Evolutionary conservation across 768 basidiomycete genomes (phyloP).

Genomic region (Leucosporidium creatinivorum): DNA sequence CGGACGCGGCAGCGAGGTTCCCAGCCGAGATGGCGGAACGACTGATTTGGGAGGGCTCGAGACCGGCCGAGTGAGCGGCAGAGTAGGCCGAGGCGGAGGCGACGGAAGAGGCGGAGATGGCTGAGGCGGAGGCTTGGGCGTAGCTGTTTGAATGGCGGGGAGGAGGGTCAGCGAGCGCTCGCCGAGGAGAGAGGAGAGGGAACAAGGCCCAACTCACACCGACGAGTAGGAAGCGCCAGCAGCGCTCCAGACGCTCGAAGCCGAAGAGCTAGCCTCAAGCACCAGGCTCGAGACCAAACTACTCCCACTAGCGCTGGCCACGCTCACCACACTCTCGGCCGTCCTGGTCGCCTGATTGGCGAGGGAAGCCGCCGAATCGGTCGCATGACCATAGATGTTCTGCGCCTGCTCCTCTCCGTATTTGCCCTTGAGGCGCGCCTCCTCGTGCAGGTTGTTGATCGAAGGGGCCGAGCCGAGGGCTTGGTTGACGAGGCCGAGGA

Average conservation of each 20-base stretch:
- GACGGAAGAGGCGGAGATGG: constrained; percentile 1
- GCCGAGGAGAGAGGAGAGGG: neutral
- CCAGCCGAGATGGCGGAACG: constrained; percentile 40
- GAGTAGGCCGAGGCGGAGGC: neutral
- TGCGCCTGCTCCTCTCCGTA: constrained; percentile 41
- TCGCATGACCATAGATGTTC: constrained; percentile 33
- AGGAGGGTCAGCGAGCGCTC: neutral
- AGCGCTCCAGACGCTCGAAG: neutral
- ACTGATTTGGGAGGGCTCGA: neutral
- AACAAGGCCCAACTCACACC: neutral
- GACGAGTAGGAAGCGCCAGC: neutral
- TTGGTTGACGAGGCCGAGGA: constrained; percentile 44
- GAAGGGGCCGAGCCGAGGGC: constrained; percentile 38
- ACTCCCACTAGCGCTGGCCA: neutral
- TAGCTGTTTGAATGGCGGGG: constrained; percentile 1
- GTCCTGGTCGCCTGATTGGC: constrained; percentile 6
- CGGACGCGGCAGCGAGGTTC: constrained; percentile 36
- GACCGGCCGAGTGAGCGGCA: neutral
- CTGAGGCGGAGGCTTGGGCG: constrained; percentile 14
- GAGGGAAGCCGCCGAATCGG: constrained; percentile 38
- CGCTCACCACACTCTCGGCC: neutral
- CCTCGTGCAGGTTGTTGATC: constrained; percentile 16
- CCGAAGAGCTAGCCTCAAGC: neutral
- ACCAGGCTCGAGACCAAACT: neutral
- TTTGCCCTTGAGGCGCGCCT: constrained; percentile 35